phyloP scores from a whole-genome alignment of 139 green algal genomes.

The Closterium sp. region DNA sequence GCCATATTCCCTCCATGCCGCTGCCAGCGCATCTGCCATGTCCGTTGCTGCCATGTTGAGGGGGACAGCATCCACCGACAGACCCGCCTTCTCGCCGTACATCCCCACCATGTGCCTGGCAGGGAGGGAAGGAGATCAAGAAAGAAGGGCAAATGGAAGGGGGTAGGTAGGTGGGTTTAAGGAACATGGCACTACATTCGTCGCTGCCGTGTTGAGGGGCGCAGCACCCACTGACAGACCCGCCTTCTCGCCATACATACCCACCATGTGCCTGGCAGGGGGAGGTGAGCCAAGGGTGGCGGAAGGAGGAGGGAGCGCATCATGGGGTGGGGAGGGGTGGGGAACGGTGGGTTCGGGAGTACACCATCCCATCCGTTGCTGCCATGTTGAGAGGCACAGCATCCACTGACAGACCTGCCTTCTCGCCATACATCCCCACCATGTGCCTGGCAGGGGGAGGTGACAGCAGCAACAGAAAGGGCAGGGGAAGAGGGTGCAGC shows the following conservation, averaged over 20 bases:
- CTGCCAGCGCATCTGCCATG: constrained; percentile 63
- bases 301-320: too few relatives aligned
- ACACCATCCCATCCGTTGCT: constrained; percentile 57
- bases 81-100: background rate
- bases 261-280: background rate
- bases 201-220: background rate
- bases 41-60: constrained; percentile 65
- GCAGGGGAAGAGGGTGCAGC: background rate
- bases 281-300: too few relatives aligned
- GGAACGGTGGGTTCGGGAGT: background rate
- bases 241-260: background rate
- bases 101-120: constrained; percentile 31
- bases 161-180: background rate
- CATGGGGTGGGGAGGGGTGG: background rate
- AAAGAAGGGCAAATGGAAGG: too few relatives aligned
- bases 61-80: constrained; percentile 60
- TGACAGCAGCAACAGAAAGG: background rate
- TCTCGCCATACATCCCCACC: background rate
- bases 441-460: constrained; percentile 25
- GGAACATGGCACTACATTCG: background rate
- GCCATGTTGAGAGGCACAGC: constrained; percentile 74
- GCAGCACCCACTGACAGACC: background rate
- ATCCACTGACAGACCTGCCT: background rate
- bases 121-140: background rate
- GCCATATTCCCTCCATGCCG: constrained; percentile 55